These are phyloP conservation scores for Amanita molliuscula DNA, from an alignment of 768 basidiomycete genomes.

Conservation along the genomic window DNA sequence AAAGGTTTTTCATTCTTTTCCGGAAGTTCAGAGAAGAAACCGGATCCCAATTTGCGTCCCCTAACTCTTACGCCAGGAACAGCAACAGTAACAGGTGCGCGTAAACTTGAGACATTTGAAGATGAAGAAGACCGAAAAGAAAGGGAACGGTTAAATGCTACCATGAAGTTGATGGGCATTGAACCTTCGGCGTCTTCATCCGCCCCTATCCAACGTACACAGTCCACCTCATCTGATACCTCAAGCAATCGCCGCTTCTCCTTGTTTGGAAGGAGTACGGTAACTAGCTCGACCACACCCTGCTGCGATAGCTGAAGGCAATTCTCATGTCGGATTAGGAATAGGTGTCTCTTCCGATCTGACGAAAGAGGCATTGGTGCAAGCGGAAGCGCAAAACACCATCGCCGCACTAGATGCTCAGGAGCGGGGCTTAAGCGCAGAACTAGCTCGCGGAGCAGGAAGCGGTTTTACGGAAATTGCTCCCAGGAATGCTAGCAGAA, in stretches of 20 bases:
- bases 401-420: conserved; percentile 73
- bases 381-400: conserved; percentile 66
- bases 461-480: conserved; percentile 77
- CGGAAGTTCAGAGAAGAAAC: conserved; percentile 46
- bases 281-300: conserved; percentile 31
- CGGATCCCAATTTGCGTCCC: conserved; percentile 53
- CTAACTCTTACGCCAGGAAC: conserved; percentile 65
- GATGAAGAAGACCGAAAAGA: conserved; percentile 89
- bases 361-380: conserved; percentile 69
- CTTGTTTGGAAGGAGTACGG: conserved; percentile 43
- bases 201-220: conserved; percentile 16
- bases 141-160: conserved; percentile 78
- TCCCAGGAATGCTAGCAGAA: conserved; percentile 41
- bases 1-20: conserved; percentile 66
- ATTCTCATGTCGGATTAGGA: conserved; percentile 21
- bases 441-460: conserved; percentile 63
- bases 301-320: conserved; percentile 28
- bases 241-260: conserved; percentile 49
- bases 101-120: conserved; percentile 80
- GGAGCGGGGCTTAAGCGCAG: conserved; percentile 60
- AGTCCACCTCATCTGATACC: conserved; percentile 15
- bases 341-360: conserved; percentile 32
- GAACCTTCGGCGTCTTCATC: conserved; percentile 46
- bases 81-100: conserved; percentile 43
- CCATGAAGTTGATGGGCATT: conserved; percentile 93